A percentile compares a stretch with the other conserved stretches of the same genome.
Evolutionary conservation across 1,139 yeast genomes (phyloP).

Genomic region (Debaryomyces singareniensis): DNA sequence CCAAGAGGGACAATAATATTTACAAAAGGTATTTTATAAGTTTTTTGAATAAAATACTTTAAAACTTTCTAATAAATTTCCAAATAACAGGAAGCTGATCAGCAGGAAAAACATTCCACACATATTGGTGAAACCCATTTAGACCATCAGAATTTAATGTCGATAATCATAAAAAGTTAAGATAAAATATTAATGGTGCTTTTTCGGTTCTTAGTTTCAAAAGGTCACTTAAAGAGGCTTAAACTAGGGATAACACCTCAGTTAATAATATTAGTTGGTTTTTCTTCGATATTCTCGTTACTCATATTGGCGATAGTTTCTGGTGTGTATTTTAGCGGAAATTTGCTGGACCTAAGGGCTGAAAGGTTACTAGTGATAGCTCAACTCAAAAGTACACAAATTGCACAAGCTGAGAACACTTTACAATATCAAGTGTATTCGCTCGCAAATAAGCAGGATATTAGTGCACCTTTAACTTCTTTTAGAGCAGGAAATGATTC

Average conservation of each 20-base stretch:
- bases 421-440: slow-evolving; percentile 67
- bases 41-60: too few species aligned
- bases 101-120: too few species aligned
- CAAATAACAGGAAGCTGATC: too few species aligned
- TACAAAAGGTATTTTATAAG: too few species aligned
- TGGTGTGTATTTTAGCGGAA: slow-evolving; percentile 69
- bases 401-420: slow-evolving; percentile 58
- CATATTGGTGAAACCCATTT: too few species aligned
- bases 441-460: slow-evolving; percentile 55
- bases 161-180: too few species aligned
- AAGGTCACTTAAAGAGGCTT: slow-evolving; percentile 29
- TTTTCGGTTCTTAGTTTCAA: too few species aligned
- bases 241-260: slow-evolving; percentile 60
- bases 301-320: slow-evolving; percentile 72
- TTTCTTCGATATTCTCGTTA: slow-evolving; percentile 71
- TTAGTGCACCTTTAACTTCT: slow-evolving; percentile 54
- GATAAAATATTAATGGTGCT: too few species aligned
- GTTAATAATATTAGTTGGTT: slow-evolving; percentile 70
- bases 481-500: slow-evolving; percentile 68
- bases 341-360: slow-evolving; percentile 55
- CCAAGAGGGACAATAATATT: too few species aligned
- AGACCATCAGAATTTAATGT: too few species aligned
- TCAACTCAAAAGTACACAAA: slow-evolving; percentile 73
- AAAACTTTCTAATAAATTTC: too few species aligned
- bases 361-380: slow-evolving; percentile 75